A percentile compares a stretch with the other conserved stretches of the same genome.
phyloP scores from a whole-genome alignment of 768 basidiomycete species.

The Multifurca ochricompacta region DNA sequence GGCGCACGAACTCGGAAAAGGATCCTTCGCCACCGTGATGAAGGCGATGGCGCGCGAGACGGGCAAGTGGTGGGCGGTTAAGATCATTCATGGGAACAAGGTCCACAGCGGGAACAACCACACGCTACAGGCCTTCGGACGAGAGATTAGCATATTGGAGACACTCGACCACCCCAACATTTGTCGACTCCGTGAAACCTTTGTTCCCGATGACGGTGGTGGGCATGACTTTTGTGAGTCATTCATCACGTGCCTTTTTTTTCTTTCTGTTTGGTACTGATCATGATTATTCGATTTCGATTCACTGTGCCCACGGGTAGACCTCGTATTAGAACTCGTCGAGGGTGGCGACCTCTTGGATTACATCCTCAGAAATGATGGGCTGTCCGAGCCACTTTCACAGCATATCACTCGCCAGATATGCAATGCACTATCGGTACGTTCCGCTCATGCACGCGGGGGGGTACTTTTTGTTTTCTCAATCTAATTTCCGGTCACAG shows the following conservation, averaged over 20 bases:
- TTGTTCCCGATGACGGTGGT: slow-evolving; percentile 47
- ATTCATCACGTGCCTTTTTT: too few relatives aligned
- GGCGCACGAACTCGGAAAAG: slow-evolving; percentile 68
- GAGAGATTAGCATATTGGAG: slow-evolving; percentile 77
- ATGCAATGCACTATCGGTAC: slow-evolving; percentile 68
- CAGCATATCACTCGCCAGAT: slow-evolving; percentile 75
- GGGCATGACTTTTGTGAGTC: slow-evolving; percentile 43
- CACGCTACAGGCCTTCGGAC: slow-evolving; percentile 37
- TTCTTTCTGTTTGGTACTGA: background rate
- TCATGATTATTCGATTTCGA: background rate
- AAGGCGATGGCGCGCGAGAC: slow-evolving; percentile 66
- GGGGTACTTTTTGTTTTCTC: slow-evolving; percentile 28
- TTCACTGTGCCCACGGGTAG: too few relatives aligned
- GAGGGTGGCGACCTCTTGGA: slow-evolving; percentile 87
- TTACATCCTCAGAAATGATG: slow-evolving; percentile 53
- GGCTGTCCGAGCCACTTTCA: slow-evolving; percentile 49
- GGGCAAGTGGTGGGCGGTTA: slow-evolving; percentile 79
- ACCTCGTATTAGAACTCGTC: slow-evolving; percentile 77
- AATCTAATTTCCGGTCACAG: slow-evolving; percentile 21
- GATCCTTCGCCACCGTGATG: slow-evolving; percentile 85
- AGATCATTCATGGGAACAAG: slow-evolving; percentile 62
- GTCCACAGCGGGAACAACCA: slow-evolving; percentile 23
- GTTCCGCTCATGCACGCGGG: slow-evolving; percentile 17
- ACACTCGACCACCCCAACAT: slow-evolving; percentile 74
- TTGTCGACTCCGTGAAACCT: slow-evolving; percentile 71